Base-by-base conservation (phyloP, 208 protist genomes). In the Leishmania tarentolae region DNA sequence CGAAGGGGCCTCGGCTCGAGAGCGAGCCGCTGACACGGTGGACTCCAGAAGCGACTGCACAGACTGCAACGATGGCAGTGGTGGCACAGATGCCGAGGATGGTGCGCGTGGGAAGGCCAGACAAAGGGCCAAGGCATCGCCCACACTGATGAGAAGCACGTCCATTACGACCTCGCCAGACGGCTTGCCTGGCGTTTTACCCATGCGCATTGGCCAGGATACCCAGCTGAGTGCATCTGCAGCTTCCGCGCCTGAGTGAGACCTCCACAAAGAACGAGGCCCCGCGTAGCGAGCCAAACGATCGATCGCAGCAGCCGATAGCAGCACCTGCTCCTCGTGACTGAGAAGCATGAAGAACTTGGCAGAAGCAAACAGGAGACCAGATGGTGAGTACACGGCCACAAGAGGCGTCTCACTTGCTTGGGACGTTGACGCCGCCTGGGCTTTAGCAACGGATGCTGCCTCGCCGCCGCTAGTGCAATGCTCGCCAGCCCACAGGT, bases 371-470 rank as follows among this genome's bases (percentile, higher is more conserved):
- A 76, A 82, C 44, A 95, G 85, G 44, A 95, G 83, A 0, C 92
- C 92, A 65, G 83, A 88, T 35, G 86, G 85, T n/a, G 88, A 91
- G 80, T 87, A 95, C 31, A 79, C 84, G 17, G 92, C 87, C 69
- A 90, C 76, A 44, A 94, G 76, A 46, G 83, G 80, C 8, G 71
- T 52, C 53, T 3, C 9, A n/a, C 59, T 24, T 4, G 44, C 24
- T 31, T 24, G 11, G 21, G 44, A 2, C 6, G 44, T 6, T 73
- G 69, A 69, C 37, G 53, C 35, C 37, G 42, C 35, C 3, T 42
- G 42, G 35, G 6, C 53, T 2, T 40, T 15, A 52, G 53, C 47
- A 24, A 44, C 28, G 8, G 57, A 21, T 24, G 13, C 52, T 15
- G 52, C 24, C 75, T 5, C 44, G 31, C 8, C 50, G 9, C 31